A percentile compares a stretch with the other conserved stretches of the same genome.
These are phyloP conservation scores for Wickerhamomyces pijperi DNA, from an alignment of 805 yeast species.

Conservation along the genomic window DNA sequence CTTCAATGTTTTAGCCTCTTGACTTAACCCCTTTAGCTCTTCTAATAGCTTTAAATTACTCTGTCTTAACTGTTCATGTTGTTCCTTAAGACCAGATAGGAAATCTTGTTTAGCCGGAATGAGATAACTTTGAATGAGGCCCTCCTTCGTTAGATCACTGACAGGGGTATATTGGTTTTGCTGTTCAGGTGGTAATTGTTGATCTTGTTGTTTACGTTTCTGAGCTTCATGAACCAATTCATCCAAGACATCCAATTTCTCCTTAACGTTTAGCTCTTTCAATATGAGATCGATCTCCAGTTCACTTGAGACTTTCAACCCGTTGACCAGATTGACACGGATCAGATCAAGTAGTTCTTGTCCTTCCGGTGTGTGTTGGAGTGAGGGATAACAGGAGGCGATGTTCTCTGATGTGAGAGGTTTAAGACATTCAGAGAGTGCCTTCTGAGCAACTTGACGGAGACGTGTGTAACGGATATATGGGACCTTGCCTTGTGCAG, in stretches of 20 bases:
- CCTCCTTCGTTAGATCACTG: background rate
- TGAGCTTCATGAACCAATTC: slow-evolving; percentile 7
- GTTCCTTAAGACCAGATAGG: background rate
- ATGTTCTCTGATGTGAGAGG: background rate
- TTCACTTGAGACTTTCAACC: background rate
- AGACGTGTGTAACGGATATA: background rate
- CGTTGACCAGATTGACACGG: background rate
- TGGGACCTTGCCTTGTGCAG: no score
- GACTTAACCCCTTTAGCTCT: background rate
- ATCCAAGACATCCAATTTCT: background rate
- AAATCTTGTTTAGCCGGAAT: background rate
- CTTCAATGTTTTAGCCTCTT: background rate
- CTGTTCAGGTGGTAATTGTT: background rate
- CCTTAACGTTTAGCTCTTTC: background rate
- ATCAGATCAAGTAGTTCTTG: background rate
- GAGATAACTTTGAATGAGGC: background rate
- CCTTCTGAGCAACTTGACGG: background rate
- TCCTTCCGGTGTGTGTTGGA: background rate
- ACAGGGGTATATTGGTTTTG: background rate
- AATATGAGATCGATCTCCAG: background rate
- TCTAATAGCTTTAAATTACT: background rate
- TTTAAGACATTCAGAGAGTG: background rate
- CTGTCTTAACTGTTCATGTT: background rate
- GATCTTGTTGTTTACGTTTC: background rate
- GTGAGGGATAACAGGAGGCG: background rate